A percentile compares a stretch with the other conserved stretches of the same genome.
Conservation (phyloP, 2,329 filamentous ascomycete species). For the Cladophialophora psammophila region DNA sequence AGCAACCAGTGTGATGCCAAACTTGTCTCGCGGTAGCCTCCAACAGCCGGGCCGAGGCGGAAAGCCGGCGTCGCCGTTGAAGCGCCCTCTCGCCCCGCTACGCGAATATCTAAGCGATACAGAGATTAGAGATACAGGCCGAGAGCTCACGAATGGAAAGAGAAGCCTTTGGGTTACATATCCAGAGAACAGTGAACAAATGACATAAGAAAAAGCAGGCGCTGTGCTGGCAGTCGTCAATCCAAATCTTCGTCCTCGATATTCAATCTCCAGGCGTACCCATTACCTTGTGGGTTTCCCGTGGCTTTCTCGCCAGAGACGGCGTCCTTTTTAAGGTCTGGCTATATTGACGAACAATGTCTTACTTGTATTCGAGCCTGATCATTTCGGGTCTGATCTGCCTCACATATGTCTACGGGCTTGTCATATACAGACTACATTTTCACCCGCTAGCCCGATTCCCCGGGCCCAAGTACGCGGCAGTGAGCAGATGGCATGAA, state of each 20-base stretch:
- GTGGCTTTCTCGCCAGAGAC: too few species aligned
- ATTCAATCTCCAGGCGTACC: neutral
- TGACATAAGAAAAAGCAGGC: neutral
- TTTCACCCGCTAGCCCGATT: slow-evolving; percentile 46
- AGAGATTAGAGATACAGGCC: neutral
- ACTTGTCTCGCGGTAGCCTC: too few species aligned
- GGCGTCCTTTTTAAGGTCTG: neutral
- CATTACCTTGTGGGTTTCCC: too few species aligned
- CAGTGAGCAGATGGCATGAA: slow-evolving; percentile 44
- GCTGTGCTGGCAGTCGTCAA: neutral
- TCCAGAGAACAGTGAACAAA: too few species aligned
- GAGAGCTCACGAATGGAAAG: neutral
- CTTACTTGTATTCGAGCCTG: slow-evolving; percentile 10
- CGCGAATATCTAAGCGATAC: neutral
- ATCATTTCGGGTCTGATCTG: neutral
- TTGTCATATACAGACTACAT: slow-evolving; percentile 28
- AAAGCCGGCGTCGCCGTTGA: neutral
- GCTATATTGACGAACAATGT: slow-evolving; percentile 1
- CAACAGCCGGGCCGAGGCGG: neutral
- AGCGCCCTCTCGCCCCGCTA: neutral
- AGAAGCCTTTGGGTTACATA: neutral
- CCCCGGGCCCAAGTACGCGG: slow-evolving; percentile 46
- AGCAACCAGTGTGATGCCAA: too few species aligned
- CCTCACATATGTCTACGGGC: slow-evolving; percentile 16
- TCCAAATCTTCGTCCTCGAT: neutral